Percentiles rank a stretch among this genome's conserved stretches.
These are phyloP conservation scores for Zostera marina DNA, from an alignment of 116 monocot genomes.

Conservation along the genomic window DNA sequence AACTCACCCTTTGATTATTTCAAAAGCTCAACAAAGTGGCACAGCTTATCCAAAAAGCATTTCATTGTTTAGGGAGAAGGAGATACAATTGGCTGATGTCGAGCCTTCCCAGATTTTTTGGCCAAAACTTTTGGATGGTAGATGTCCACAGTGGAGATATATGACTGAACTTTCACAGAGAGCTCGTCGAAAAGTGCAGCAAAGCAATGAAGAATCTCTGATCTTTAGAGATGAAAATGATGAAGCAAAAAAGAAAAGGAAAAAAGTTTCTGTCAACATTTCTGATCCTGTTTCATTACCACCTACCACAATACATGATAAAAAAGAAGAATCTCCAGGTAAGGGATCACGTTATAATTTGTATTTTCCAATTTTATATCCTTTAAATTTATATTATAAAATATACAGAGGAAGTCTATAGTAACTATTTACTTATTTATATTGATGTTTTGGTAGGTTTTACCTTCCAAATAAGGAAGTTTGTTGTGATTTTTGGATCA, in stretches of 20 bases:
- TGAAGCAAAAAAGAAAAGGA: constrained; percentile 32
- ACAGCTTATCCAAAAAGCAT: constrained; percentile 45
- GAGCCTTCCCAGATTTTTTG: constrained; percentile 44
- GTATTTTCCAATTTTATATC: no score
- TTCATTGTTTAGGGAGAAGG: constrained; percentile 47
- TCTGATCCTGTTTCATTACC: constrained; percentile 8
- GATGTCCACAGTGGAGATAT: constrained; percentile 38
- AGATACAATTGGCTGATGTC: constrained; percentile 19
- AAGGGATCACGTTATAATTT: not conserved
- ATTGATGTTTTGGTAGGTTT: no score
- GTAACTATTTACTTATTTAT: no score
- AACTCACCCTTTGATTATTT: constrained; percentile 11
- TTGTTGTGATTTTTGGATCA: no score
- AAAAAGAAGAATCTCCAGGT: constrained; percentile 2
- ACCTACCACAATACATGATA: constrained; percentile 4
- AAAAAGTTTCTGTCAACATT: constrained; percentile 10
- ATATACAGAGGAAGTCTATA: no score
- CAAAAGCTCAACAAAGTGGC: constrained; percentile 33
- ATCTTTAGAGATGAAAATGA: constrained; percentile 19
- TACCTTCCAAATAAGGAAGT: no score
- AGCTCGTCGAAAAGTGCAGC: constrained; percentile 28
- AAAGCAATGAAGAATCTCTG: constrained; percentile 13
- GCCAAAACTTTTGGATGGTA: constrained; percentile 50
- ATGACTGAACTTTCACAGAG: constrained; percentile 31
- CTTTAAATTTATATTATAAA: no score